Conservation (phyloP, 257 asterid genomes). For the Solanum acaule region DNA sequence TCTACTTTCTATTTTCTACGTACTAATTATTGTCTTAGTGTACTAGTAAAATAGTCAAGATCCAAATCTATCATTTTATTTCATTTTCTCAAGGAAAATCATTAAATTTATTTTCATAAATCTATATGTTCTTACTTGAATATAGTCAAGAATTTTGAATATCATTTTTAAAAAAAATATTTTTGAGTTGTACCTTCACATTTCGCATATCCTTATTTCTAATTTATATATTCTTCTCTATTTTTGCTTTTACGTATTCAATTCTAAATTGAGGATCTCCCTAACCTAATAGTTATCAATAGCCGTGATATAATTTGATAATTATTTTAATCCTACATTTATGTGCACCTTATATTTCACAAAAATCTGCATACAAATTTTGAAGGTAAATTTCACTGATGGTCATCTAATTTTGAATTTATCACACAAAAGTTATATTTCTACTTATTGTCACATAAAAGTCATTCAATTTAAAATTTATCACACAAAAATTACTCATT, state of each 20-base stretch:
- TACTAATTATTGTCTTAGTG: not conserved
- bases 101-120: too few species aligned
- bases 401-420: not conserved
- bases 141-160: not conserved
- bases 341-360: not conserved
- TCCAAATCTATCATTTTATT: too few species aligned
- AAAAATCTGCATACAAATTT: not conserved
- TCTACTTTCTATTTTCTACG: too few species aligned
- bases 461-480: not conserved
- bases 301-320: not conserved
- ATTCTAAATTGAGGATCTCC: not conserved
- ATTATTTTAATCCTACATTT: not conserved
- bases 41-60: not conserved
- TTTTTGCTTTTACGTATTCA: not conserved
- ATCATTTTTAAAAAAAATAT: too few species aligned
- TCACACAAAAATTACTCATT: not conserved
- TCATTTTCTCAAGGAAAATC: not conserved
- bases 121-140: too few species aligned
- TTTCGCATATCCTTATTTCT: not conserved
- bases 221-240: not conserved
- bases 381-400: not conserved
- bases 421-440: not conserved
- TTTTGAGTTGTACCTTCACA: not conserved
- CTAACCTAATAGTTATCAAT: not conserved
- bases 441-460: not conserved